Evolutionary conservation across 2,329 filamentous ascomycete genomes (phyloP).

Genomic region (Pseudopyrenochaeta lycopersici): DNA sequence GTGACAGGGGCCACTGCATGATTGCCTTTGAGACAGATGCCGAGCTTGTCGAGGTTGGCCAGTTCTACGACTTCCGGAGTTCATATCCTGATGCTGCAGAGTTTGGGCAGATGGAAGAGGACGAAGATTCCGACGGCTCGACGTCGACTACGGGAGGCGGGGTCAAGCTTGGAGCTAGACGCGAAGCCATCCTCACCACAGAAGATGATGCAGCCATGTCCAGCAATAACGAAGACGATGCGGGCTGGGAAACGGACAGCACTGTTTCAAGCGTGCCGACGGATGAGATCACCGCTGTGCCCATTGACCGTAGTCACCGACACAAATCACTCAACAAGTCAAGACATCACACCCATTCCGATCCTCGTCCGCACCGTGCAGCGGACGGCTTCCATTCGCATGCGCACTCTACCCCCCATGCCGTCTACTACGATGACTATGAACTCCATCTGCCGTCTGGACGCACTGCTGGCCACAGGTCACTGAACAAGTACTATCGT

Average conservation of each 20-base stretch:
- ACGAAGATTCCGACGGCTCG: constrained; percentile 57
- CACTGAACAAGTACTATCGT: constrained; percentile 85
- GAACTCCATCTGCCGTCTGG: constrained; percentile 93
- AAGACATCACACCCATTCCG: constrained; percentile 76
- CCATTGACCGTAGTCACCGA: constrained; percentile 76
- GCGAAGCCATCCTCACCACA: constrained; percentile 56
- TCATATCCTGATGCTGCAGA: constrained; percentile 87
- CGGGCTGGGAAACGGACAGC: constrained; percentile 95
- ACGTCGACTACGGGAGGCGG: constrained; percentile 61
- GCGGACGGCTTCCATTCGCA: constrained; percentile 84
- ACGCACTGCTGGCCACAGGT: constrained; percentile 88
- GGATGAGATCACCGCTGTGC: constrained; percentile 81
- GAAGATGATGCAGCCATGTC: constrained; percentile 50
- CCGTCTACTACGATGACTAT: constrained; percentile 90
- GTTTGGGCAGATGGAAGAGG: constrained; percentile 60
- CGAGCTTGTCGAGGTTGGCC: constrained; percentile 92
- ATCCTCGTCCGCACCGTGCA: constrained; percentile 76
- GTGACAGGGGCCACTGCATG: constrained; percentile 95
- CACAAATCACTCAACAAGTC: constrained; percentile 77
- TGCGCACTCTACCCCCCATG: constrained; percentile 74
- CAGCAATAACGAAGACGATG: constrained; percentile 69
- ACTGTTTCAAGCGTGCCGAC: constrained; percentile 86
- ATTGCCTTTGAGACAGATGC: constrained; percentile 89
- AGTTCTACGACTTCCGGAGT: constrained; percentile 96
- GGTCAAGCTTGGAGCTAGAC: constrained; percentile 74